Evolutionary conservation across 2,329 filamentous ascomycete genomes (phyloP).

Genomic region (Colletotrichum sp.): DNA sequence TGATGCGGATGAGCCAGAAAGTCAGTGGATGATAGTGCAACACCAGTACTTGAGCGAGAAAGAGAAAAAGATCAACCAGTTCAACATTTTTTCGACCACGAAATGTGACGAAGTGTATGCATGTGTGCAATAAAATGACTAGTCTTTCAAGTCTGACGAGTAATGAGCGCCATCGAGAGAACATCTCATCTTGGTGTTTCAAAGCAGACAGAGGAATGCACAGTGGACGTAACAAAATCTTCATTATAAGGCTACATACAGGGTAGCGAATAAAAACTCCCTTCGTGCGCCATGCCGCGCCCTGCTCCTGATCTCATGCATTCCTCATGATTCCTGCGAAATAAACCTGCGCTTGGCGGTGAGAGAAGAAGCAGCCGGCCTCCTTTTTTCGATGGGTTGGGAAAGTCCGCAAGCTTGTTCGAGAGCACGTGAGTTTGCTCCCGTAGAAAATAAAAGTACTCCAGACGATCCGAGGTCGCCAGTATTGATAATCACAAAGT

Average conservation of each 20-base stretch:
- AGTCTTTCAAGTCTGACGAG: not conserved
- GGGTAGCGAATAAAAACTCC: not conserved
- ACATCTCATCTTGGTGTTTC: not conserved
- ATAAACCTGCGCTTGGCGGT: not conserved
- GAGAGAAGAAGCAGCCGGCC: not conserved
- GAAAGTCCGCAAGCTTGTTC: not conserved
- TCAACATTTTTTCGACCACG: not conserved
- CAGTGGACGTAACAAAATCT: not conserved
- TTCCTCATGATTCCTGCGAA: not conserved
- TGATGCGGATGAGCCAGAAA: not conserved
- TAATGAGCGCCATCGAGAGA: not conserved
- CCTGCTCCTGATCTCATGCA: not conserved
- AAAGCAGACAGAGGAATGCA: not conserved
- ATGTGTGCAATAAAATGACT: not conserved
- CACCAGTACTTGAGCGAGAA: not conserved
- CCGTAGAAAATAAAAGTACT: not conserved
- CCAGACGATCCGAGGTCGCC: not conserved
- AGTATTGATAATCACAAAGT: not conserved
- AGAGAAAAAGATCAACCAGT: slow-evolving; percentile 5
- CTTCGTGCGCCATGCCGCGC: not conserved
- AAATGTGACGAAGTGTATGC: not conserved
- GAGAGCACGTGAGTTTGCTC: not conserved
- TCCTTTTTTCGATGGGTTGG: not conserved
- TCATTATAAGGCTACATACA: not conserved
- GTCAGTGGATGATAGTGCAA: not conserved